Conservation (phyloP, 2,329 filamentous ascomycete species). For the Verticillium zaregamsianum region DNA sequence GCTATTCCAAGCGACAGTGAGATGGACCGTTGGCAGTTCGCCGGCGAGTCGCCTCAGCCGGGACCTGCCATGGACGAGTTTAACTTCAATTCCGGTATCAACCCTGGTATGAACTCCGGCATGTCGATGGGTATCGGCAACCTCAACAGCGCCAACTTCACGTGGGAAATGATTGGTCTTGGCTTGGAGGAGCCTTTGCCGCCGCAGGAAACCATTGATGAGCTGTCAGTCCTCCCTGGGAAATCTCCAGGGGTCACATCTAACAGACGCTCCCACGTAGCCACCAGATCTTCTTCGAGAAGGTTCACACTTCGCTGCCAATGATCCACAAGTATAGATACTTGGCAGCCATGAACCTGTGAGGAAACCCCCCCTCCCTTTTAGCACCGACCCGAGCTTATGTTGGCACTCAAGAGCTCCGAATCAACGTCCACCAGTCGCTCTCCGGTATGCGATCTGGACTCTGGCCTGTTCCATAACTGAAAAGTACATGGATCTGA, state of each 20-base stretch:
- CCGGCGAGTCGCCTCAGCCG: conserved; percentile 47
- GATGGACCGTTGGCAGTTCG: conserved; percentile 52
- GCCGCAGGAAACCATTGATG: conserved; percentile 65
- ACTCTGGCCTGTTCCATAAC: conserved; percentile 81
- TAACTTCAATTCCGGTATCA: conserved; percentile 47
- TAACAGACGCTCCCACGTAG: conserved; percentile 30
- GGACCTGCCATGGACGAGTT: conserved; percentile 49
- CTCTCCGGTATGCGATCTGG: conserved; percentile 93
- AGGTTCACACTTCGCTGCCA: conserved; percentile 78
- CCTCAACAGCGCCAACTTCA: conserved; percentile 51
- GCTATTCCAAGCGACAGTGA: conserved; percentile 43
- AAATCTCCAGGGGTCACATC: conserved; percentile 10
- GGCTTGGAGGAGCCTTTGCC: conserved; percentile 57
- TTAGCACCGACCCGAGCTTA: neutral
- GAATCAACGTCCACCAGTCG: conserved; percentile 78
- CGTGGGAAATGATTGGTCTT: conserved; percentile 72
- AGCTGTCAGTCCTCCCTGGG: conserved; percentile 55
- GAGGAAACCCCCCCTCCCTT: conserved; percentile 19
- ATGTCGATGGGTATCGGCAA: neutral
- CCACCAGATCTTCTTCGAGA: conserved; percentile 84
- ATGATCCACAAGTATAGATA: conserved; percentile 90
- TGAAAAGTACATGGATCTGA: conserved; percentile 75
- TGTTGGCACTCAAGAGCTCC: conserved; percentile 53
- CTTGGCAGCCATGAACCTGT: conserved; percentile 81
- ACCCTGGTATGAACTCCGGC: conserved; percentile 36